Base-by-base conservation (phyloP, 306 rosid species). In the Medicago arabica region DNA sequence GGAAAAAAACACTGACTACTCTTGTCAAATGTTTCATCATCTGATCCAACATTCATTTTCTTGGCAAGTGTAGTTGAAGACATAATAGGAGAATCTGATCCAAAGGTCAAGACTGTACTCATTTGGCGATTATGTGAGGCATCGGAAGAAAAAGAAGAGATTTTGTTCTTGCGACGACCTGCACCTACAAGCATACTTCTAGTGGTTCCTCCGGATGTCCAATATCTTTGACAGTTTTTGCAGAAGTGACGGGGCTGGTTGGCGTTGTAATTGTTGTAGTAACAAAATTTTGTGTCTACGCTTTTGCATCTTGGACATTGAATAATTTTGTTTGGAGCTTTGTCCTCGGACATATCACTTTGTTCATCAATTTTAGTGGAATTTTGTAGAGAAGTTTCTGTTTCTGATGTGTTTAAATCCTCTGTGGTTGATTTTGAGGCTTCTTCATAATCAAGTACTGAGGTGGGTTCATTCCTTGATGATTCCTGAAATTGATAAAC, bases 131-230 rank as follows among this genome's bases (percentile, higher is more conserved):
- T 88, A 21, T 87, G 11, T 2, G 91, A 77, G 5, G 82, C 78
- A 0, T 11, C 2, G 9, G n/a, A 8, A 8, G 46, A 39, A 17
- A 58, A 49, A 14, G 14, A 31, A 55, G 85, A 28, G 74, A 18
- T 88, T 67, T 93, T 93, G 89, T 89, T 91, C 87, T 89, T 93
- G 43, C 98, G 92, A 8, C 98, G 97, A 51, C 98, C 98, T 10
- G 98, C 96, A 0, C 97, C 98, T 1, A 93, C 92, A 0, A 91
- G 97, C 8, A 93, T 91, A 53, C 86, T 89, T 78, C 98, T 85
- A 88, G 89, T 91, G 53, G 87, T 89, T 41, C 98, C 98, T 51
- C 98, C 98, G 3, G 97, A 90, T 2, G 98, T 93, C 98, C 98
- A 93, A 72, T 93, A 93, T 78, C 98, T 88, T 67, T 88, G 98